Conservation (phyloP, 345 rosid genomes). For the Noccaea bulbosa region DNA sequence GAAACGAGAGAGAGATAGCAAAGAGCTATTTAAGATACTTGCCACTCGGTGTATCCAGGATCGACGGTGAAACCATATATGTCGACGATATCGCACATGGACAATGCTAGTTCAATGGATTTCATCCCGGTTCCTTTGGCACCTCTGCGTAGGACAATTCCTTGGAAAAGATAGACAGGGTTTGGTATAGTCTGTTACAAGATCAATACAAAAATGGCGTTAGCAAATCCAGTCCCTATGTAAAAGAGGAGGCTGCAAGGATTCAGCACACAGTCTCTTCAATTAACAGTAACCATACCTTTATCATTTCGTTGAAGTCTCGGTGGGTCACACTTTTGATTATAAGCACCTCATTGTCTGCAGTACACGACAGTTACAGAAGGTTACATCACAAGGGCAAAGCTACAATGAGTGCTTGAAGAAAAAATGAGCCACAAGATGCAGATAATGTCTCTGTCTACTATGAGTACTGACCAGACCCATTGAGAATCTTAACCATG, state of each 20-base stretch:
- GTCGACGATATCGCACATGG: constrained; percentile 93
- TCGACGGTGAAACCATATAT: constrained; percentile 97
- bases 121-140: constrained; percentile 99
- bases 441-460: constrained; percentile 3
- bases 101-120: constrained; percentile 89
- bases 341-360: constrained; percentile 90
- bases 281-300: constrained; percentile 52
- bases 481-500: constrained; percentile 81
- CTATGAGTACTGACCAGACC: constrained; percentile 63
- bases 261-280: constrained; percentile 28
- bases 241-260: constrained; percentile 9
- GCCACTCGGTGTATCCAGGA: constrained; percentile 99
- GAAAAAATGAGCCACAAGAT: constrained; percentile 6
- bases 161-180: constrained; percentile 99
- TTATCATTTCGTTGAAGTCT: constrained; percentile 91
- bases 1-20: constrained; percentile 20
- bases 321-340: constrained; percentile 91
- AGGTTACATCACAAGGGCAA: constrained; percentile 27
- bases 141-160: constrained; percentile 91
- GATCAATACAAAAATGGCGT: constrained; percentile 12
- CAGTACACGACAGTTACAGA: constrained; percentile 47
- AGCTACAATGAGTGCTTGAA: constrained; percentile 18
- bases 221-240: constrained; percentile 8
- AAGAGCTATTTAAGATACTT: constrained; percentile 34
- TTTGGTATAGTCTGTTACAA: constrained; percentile 78